Conservation (phyloP, 306 rosid species). For the Acacia confusa region DNA sequence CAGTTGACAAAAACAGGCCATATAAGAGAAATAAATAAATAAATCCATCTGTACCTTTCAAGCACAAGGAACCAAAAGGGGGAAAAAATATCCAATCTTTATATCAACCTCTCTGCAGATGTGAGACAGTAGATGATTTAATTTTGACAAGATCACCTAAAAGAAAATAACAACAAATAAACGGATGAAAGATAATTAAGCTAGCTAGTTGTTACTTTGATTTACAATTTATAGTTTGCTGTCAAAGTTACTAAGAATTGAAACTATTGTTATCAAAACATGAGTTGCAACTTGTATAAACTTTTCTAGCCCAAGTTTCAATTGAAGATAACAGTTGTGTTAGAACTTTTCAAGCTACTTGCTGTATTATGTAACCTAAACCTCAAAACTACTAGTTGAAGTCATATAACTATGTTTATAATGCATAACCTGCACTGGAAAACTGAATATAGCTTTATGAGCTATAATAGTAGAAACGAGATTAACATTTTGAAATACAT, state of each 20-base stretch:
- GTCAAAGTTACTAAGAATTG: neutral
- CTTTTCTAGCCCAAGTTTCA: neutral
- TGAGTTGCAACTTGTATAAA: neutral
- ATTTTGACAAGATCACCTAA: neutral
- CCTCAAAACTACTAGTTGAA: neutral
- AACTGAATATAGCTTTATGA: neutral
- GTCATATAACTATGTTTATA: neutral
- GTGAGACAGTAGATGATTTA: neutral
- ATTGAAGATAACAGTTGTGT: neutral
- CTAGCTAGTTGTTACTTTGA: neutral
- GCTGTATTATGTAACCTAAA: neutral
- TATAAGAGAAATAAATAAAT: no score
- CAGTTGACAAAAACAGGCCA: neutral
- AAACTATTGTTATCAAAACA: neutral
- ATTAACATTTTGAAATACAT: neutral
- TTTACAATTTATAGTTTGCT: neutral
- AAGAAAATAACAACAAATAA: neutral
- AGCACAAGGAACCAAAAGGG: neutral
- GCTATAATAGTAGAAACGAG: neutral
- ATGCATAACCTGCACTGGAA: conserved; percentile 19
- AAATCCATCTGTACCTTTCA: neutral
- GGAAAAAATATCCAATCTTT: neutral
- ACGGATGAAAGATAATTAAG: neutral
- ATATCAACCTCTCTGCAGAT: neutral
- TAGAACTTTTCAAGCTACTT: neutral